Base-by-base conservation (phyloP, 2,329 filamentous ascomycete species). In the Diaporthe batatas region DNA sequence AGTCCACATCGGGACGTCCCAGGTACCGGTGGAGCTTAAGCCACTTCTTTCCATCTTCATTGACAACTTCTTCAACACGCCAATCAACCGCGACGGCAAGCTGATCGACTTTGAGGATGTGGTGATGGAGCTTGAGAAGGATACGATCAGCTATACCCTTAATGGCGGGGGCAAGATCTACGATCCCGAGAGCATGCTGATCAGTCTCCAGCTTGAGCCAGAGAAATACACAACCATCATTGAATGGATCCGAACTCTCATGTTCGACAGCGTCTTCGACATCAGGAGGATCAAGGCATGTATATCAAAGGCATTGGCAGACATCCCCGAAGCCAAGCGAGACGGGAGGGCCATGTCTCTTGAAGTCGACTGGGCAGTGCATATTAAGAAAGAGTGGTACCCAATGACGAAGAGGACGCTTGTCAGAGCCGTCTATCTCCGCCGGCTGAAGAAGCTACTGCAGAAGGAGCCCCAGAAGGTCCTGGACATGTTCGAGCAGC, bases 11-110 rank as follows among this genome's bases (percentile, higher is more conserved):
- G 94, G 94, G 68, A 97, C 95, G 0, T 89, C 91, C 2, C 86
- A 90, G 42, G 86, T 98, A 1, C 94, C 95, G 0, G 88, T 93
- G n/a, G 90, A 95, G 75, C 88, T 96, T 73, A 95, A 96, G 79
- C 96, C 96, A 4, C 83, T 99, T 29, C 86, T 98, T 62, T 89
- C 92, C 3, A 88, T 98, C 53, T 98, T 97, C 79, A 91, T 91
- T 39, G 94, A 95, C 79, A 96, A 96, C 79, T 98, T 98, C 85
- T 99, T 98, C 87, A 96, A 94, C 79, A 94, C 95, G 0, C 96
- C 96, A 2, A 92, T 99, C 73, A 87, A 88, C 78, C 91, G 92
- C 39, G 88, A 95, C 77, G 95, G 94, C 55, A 87, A 94, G 79
- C 89, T 89, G 32, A 85, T 99, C 39, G 91, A 93, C 62, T 99